Percentiles rank a stretch among this genome's conserved stretches.
These are phyloP conservation scores for Lenwebbia sp. DNA, from an alignment of 345 rosid genomes.

Conservation along the genomic window DNA sequence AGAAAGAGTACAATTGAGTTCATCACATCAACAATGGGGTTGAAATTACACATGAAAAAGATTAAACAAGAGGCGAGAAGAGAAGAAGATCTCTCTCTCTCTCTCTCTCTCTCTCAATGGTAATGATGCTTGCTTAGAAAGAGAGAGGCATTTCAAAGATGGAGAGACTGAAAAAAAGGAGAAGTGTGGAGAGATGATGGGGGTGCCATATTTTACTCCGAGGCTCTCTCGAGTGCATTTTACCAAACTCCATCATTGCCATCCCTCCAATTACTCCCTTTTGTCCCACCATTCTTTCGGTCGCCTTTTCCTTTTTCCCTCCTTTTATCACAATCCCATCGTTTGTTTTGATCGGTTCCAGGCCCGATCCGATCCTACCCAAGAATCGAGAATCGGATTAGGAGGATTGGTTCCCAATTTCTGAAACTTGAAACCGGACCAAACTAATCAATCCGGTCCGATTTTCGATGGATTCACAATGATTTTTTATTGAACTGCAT, in stretches of 20 bases:
- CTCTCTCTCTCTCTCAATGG: background rate
- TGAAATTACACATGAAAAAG: background rate
- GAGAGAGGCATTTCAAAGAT: background rate
- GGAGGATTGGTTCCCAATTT: too few relatives aligned
- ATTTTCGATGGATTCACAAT: too few relatives aligned
- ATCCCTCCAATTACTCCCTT: background rate
- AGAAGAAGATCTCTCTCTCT: background rate
- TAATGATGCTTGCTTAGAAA: background rate
- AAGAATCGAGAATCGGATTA: too few relatives aligned
- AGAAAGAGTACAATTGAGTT: background rate
- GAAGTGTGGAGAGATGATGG: background rate
- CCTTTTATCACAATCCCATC: background rate
- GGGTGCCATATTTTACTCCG: background rate
- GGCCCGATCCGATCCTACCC: too few relatives aligned
- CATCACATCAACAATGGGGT: background rate
- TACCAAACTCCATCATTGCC: background rate
- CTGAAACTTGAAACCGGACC: too few relatives aligned
- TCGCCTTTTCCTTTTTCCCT: background rate
- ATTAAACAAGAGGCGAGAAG: background rate
- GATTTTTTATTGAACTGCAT: too few relatives aligned
- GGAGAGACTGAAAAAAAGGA: background rate
- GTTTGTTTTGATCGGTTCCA: background rate
- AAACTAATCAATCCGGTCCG: too few relatives aligned
- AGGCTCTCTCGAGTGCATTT: background rate
- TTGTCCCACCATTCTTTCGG: background rate